Conservation (phyloP, 306 rosid genomes). For the Chamaecrista fasciculata region DNA sequence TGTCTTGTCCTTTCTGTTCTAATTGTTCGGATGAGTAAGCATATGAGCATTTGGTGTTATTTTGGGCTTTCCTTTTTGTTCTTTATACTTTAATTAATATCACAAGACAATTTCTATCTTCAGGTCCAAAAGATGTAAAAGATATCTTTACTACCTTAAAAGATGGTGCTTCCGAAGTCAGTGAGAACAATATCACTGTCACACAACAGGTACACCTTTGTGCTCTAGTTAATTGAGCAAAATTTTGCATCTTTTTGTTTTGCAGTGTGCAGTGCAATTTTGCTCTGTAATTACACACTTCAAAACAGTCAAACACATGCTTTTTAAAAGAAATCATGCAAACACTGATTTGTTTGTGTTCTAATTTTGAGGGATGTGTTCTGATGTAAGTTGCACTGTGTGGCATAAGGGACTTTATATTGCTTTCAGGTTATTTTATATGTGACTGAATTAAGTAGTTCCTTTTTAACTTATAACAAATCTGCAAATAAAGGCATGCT, state of each 20-base stretch:
- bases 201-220: conserved; percentile 61
- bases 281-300: not conserved
- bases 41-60: conserved; percentile 19
- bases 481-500: conserved; percentile 20
- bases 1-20: conserved; percentile 84
- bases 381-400: conserved; percentile 8
- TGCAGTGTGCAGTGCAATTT: conserved; percentile 14
- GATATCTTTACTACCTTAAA: conserved; percentile 67
- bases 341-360: not conserved
- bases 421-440: conserved; percentile 12
- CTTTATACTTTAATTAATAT: conserved; percentile 17
- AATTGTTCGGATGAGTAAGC: conserved; percentile 76
- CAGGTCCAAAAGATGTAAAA: conserved; percentile 81
- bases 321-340: not conserved
- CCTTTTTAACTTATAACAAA: conserved; percentile 6
- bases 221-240: conserved; percentile 10
- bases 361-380: conserved; percentile 26
- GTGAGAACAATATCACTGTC: conserved; percentile 49
- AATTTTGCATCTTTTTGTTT: not conserved
- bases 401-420: conserved; percentile 10
- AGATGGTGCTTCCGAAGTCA: conserved; percentile 68
- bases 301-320: conserved; percentile 3
- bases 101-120: conserved; percentile 21
- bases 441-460: conserved; percentile 20
- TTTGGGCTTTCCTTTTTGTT: not conserved